Conservation (phyloP, 2,329 filamentous ascomycete species). For the Alternaria triticimaculans region DNA sequence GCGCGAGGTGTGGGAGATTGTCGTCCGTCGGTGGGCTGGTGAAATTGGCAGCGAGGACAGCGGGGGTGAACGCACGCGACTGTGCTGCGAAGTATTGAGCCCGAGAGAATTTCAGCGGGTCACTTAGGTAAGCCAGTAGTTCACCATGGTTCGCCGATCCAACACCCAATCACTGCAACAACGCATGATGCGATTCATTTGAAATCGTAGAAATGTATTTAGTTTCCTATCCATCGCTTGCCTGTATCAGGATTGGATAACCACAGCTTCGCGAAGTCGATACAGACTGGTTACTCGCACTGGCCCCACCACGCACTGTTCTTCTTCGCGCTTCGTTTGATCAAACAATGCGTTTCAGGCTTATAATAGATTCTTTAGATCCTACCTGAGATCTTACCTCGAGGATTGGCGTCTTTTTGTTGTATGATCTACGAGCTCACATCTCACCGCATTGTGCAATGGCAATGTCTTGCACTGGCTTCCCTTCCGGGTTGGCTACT, state of each 20-base stretch:
- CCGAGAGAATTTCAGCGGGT: constrained; percentile 18
- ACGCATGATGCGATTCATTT: neutral
- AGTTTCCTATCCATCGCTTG: neutral
- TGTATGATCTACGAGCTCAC: constrained; percentile 54
- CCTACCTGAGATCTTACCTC: neutral
- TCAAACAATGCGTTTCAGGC: neutral
- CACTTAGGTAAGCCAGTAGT: constrained; percentile 16
- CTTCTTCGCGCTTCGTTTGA: neutral
- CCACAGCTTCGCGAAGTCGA: neutral
- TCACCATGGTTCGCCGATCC: constrained; percentile 3
- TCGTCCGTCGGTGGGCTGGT: constrained; percentile 8
- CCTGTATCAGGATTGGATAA: neutral
- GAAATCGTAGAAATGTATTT: neutral
- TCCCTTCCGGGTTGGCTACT: constrained; percentile 67
- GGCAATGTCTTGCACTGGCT: constrained; percentile 82
- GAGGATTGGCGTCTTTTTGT: neutral
- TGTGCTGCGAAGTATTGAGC: constrained; percentile 7
- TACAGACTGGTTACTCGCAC: neutral
- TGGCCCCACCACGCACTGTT: neutral
- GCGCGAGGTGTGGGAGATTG: neutral
- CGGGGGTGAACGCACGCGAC: constrained; percentile 23
- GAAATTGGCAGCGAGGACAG: constrained; percentile 18
- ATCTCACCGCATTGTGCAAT: constrained; percentile 93
- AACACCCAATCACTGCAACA: neutral
- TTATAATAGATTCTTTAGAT: neutral